Percentiles rank a stretch among this genome's conserved stretches.
Conservation (phyloP, 306 rosid species). For the Neltuma alba region DNA sequence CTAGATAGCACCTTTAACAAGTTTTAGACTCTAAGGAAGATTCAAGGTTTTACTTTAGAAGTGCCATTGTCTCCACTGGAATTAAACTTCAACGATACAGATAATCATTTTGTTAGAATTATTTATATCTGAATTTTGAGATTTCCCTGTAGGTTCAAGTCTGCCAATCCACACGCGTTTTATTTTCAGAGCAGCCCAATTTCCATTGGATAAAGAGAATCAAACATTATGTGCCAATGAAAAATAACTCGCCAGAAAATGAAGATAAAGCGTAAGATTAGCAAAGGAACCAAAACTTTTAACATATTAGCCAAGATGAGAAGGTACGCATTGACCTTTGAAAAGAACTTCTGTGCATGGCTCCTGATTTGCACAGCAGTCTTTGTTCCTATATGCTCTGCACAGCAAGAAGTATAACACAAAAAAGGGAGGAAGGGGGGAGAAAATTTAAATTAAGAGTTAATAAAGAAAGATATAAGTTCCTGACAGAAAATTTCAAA, state of each 20-base stretch:
- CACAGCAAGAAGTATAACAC: slow-evolving; percentile 42
- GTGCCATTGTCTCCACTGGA: slow-evolving; percentile 5
- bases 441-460: slow-evolving; percentile 35
- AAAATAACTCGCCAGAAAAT: slow-evolving; percentile 20
- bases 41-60: slow-evolving; percentile 4
- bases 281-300: slow-evolving; percentile 21
- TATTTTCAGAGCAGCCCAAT: neutral
- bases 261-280: slow-evolving; percentile 27
- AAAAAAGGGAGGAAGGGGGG: slow-evolving; percentile 17
- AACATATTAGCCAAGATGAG: slow-evolving; percentile 42
- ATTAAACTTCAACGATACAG: slow-evolving; percentile 18
- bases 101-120: slow-evolving; percentile 12
- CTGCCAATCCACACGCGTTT: neutral
- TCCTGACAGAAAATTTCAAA: slow-evolving; percentile 22
- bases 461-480: slow-evolving; percentile 29
- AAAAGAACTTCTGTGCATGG: slow-evolving; percentile 99
- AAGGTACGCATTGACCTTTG: slow-evolving; percentile 83
- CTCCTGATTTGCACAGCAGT: slow-evolving; percentile 99
- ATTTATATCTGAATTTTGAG: slow-evolving; percentile 18
- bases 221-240: slow-evolving; percentile 17
- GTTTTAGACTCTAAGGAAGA: neutral
- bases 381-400: slow-evolving; percentile 99
- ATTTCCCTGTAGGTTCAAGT: slow-evolving; percentile 15
- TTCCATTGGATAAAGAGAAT: slow-evolving; percentile 21
- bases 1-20: slow-evolving; percentile 11